Base-by-base conservation (phyloP, 1,139 yeast genomes). In the Eremothecium coryli region DNA sequence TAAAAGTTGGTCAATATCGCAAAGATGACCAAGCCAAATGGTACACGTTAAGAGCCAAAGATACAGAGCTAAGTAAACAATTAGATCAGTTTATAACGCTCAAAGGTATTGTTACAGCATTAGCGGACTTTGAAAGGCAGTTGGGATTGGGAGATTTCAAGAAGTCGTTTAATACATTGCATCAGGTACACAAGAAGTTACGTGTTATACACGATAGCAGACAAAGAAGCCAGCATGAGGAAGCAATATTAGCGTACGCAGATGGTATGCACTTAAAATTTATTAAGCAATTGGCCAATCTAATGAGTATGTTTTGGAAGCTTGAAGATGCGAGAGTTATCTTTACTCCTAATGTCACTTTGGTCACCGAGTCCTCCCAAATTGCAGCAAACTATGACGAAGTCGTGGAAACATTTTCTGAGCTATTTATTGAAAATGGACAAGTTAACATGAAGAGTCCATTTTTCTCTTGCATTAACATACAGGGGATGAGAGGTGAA, bases 111-210 rank as follows among this genome's bases (percentile, higher is more conserved):
- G 34, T 50, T 2, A 42, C 39, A 14, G 38, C 52, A n/a, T 33
- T 51, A 11, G 33, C 36, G 29, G 57, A 53, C 32, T 48, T 51
- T 26, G 45, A 50, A 18, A 44, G 50, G 4, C 50, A 52, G 35
- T 41, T 46, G 14, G 51, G 48, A 20, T 33, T 44, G 21, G 23
- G 39, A 11, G 58, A 54, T 31, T 40, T 53, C 12, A 58, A 51
- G 27, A 52, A 49, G 38, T 50, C 58, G 31, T 56, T 48, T 30
- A 46, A 50, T 35, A 50, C 57, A 2, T 37, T 54, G 23, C 41
- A 45, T 20, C 41, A 46, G 10, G 22, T 10, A 20, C 9, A 8
- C 7, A 20, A 20, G 10, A 10, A 10, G 22, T 20, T 20, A 20
- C 22, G 10, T 7, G 9, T 8, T 20, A 20, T 20, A 8, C n/a